These are phyloP conservation scores for Ilex aquifolium DNA, from an alignment of 257 asterid genomes.

Conservation along the genomic window DNA sequence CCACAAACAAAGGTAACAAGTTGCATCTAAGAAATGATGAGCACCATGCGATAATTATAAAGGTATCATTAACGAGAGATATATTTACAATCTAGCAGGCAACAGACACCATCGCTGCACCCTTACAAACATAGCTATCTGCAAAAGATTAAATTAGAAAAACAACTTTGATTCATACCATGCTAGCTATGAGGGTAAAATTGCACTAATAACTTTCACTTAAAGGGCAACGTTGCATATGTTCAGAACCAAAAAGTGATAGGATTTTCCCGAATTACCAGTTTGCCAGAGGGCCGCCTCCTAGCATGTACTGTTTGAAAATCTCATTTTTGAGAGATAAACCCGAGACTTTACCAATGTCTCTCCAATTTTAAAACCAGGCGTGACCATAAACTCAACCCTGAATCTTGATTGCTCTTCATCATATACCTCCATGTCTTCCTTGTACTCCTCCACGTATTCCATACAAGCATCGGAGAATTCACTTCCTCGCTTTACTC, in stretches of 20 bases:
- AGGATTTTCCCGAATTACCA: constrained; percentile 9
- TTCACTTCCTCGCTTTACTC: constrained; percentile 51
- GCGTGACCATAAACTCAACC: constrained; percentile 83
- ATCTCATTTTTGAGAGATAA: constrained; percentile 39
- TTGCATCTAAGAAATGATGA: not conserved
- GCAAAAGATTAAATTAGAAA: too few species aligned
- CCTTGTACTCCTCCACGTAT: constrained; percentile 45
- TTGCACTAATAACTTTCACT: not conserved
- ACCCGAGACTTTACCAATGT: constrained; percentile 57
- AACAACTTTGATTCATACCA: not conserved
- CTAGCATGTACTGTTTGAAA: constrained; percentile 17
- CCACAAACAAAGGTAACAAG: not conserved
- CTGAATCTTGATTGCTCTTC: constrained; percentile 30
- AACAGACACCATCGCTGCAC: not conserved
- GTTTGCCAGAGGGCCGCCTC: constrained; percentile 1
- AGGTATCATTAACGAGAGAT: not conserved
- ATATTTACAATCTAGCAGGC: not conserved
- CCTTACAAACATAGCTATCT: not conserved
- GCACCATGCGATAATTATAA: not conserved
- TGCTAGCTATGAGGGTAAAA: not conserved
- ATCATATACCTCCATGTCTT: constrained; percentile 24
- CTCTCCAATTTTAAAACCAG: constrained; percentile 63
- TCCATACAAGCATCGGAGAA: constrained; percentile 67
- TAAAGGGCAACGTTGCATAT: not conserved
- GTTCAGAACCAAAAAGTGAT: not conserved